phyloP scores from a whole-genome alignment of 164 flowering plant species.

The Magnolia officinalis region DNA sequence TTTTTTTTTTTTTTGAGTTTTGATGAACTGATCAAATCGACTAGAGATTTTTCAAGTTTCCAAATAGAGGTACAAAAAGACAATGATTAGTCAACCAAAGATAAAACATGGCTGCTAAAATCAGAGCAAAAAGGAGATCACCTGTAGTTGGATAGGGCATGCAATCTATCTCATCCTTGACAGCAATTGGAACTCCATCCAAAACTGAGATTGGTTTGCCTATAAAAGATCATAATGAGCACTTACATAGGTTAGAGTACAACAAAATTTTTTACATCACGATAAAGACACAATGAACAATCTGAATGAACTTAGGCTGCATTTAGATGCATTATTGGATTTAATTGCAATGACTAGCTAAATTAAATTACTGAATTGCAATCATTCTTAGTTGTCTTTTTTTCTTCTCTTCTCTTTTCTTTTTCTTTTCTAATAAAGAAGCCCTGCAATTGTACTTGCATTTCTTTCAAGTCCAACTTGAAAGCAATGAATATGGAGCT shows the following conservation, averaged over 20 bases:
- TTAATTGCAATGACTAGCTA: background rate
- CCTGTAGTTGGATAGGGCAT: constrained; percentile 95
- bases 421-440: too few species aligned
- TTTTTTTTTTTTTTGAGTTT: too few species aligned
- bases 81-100: background rate
- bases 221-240: constrained; percentile 18
- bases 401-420: background rate
- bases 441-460: background rate
- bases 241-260: background rate
- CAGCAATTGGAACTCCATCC: constrained; percentile 83
- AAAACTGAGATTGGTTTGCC: constrained; percentile 75
- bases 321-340: background rate
- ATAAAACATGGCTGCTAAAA: background rate
- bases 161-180: constrained; percentile 96
- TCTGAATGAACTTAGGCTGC: background rate
- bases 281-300: background rate
- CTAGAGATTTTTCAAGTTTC: background rate
- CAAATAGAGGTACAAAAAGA: background rate
- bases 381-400: too few species aligned
- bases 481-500: background rate
- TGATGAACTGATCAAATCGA: background rate
- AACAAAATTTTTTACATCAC: background rate
- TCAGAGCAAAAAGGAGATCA: constrained; percentile 10
- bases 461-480: background rate
- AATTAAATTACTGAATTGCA: too few species aligned